A percentile compares a stretch with the other conserved stretches of the same genome.
phyloP scores from a whole-genome alignment of 2,329 filamentous ascomycete species.

The Penicillium hesseltinei region DNA sequence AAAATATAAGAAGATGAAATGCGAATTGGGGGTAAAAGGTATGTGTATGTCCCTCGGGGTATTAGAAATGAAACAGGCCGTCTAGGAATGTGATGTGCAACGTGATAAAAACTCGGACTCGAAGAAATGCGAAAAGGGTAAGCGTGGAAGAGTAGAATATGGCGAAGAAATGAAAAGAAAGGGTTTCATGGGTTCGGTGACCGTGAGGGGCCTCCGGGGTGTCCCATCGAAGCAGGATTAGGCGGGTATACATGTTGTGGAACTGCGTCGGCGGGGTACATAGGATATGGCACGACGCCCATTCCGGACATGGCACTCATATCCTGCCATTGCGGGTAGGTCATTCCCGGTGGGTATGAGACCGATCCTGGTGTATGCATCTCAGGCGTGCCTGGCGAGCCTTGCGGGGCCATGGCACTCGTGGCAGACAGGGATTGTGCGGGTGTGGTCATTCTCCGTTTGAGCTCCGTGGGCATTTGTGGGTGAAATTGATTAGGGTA shows the following conservation, averaged over 20 bases:
- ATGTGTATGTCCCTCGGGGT: slow-evolving; percentile 22
- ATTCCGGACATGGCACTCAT: slow-evolving; percentile 31
- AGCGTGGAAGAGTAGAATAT: not conserved
- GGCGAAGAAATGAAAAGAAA: not conserved
- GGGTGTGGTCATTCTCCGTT: slow-evolving; percentile 39
- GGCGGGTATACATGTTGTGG: slow-evolving; percentile 28
- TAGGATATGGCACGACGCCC: slow-evolving; percentile 34
- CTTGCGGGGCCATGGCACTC: slow-evolving; percentile 24
- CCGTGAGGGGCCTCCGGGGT: slow-evolving; percentile 26
- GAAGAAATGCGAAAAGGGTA: slow-evolving; percentile 1
- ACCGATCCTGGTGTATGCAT: slow-evolving; percentile 30
- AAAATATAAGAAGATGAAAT: slow-evolving; percentile 14
- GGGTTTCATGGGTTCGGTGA: slow-evolving; percentile 25
- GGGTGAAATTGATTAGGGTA: slow-evolving; percentile 31
- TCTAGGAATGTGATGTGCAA: slow-evolving; percentile 25
- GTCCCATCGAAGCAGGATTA: slow-evolving; percentile 33
- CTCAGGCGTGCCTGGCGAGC: slow-evolving; percentile 24
- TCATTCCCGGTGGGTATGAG: slow-evolving; percentile 34
- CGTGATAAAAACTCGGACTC: slow-evolving; percentile 15
- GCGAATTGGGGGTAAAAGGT: slow-evolving; percentile 7
- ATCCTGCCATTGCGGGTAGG: slow-evolving; percentile 31
- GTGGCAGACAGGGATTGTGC: slow-evolving; percentile 25
- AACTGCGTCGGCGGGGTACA: slow-evolving; percentile 30
- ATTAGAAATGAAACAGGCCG: slow-evolving; percentile 29
- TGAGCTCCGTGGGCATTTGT: slow-evolving; percentile 33